phyloP scores from a whole-genome alignment of 2,329 filamentous ascomycete genomes.

The Nigrospora oryzae region DNA sequence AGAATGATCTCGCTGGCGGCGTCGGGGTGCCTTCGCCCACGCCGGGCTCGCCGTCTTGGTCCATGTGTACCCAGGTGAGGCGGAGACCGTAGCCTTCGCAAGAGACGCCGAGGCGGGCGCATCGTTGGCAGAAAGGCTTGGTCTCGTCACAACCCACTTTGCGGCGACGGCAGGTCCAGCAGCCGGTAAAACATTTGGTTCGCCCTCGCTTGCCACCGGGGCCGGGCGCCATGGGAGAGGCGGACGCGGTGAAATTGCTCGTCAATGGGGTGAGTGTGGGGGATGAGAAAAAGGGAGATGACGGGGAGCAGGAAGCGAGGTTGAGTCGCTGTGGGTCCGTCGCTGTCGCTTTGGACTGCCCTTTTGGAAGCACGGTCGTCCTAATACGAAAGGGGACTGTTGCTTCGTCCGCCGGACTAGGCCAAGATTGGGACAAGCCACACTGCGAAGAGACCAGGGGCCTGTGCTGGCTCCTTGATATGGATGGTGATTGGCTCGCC shows the following conservation, averaged over 20 bases:
- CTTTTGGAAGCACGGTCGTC: too few species aligned
- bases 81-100: constrained; percentile 12
- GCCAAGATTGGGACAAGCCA: too few species aligned
- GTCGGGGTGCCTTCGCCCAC: neutral
- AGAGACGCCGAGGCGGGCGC: constrained; percentile 4
- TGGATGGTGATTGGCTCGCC: neutral
- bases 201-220: neutral
- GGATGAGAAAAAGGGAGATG: too few species aligned
- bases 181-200: constrained; percentile 1
- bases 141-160: constrained; percentile 10
- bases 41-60: neutral
- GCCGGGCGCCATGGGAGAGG: neutral
- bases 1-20: neutral
- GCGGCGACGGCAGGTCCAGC: constrained; percentile 3
- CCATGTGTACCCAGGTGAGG: constrained; percentile 7
- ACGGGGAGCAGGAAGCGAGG: too few species aligned
- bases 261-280: too few species aligned
- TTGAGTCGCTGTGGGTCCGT: neutral
- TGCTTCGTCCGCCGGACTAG: too few species aligned
- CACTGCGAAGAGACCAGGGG: too few species aligned
- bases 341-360: neutral
- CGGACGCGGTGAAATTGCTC: too few species aligned
- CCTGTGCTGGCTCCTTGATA: too few species aligned
- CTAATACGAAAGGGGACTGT: too few species aligned
- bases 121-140: constrained; percentile 4